Evolutionary conservation across 1,284 basidiomycete genomes (phyloP), one percentile per base, ranked within the genome.

Genomic region (Tetrapyrgos nigripes): DNA sequence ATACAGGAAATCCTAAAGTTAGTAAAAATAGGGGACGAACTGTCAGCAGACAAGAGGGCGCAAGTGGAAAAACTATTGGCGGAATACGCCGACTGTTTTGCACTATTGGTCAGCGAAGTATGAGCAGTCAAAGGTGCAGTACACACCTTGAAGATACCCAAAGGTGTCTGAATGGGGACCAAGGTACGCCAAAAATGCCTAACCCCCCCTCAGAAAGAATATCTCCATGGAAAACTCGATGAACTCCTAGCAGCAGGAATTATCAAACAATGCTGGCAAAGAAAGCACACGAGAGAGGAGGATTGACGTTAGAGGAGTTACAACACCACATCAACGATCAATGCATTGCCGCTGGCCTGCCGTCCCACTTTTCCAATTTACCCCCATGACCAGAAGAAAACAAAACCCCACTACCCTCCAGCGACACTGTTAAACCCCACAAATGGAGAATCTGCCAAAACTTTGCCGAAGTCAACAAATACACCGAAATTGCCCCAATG

Each of bases 391-490:
- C 21, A 13, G 44, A 14, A 44, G 52, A n/a, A n/a, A n/a, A n/a
- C n/a, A n/a, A n/a, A n/a, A n/a, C n/a, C n/a, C n/a, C n/a, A n/a
- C n/a, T n/a, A n/a, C n/a, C n/a, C n/a, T n/a, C n/a, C n/a, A n/a
- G n/a, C n/a, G n/a, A n/a, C n/a, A n/a, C n/a, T n/a, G n/a, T n/a
- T n/a, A 56, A n/a, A 52, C 54, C 57, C 17, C 52, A 54, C 3
- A 75, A 75, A 50, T 79, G 73, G 71, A 43, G 74, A 0, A 62
- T 79, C 1, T 77, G 74, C 46, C 76, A 77, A 46, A 70, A 75
- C 55, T 80, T 74, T 51, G 62, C 47, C 1, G 66, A 69, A 17
- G 46, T 78, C 29, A 79, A 80, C 65, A 66, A 68, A 19, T n/a
- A n/a, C n/a, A n/a, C n/a, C n/a, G n/a, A n/a, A n/a, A n/a, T n/a